A percentile compares a stretch with the other conserved stretches of the same genome.
Evolutionary conservation across 805 yeast species (phyloP).

Genomic region (Candida vartiovaarae): DNA sequence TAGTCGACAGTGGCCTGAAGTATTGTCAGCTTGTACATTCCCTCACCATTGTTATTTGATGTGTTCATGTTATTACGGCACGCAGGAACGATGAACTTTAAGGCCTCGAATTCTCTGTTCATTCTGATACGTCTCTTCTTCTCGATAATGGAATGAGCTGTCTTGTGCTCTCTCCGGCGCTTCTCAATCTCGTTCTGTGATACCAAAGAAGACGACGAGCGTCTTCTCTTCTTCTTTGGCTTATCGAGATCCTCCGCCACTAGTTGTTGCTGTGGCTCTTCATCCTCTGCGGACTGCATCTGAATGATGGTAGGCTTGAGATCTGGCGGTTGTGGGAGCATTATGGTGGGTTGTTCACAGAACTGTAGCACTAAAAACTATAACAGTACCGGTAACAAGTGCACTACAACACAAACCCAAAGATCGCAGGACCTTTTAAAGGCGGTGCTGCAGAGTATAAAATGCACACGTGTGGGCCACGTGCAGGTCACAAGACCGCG

Average conservation of each 20-base stretch:
- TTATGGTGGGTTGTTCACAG: neutral
- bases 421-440: too few species aligned
- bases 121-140: conserved; percentile 71
- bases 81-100: conserved; percentile 72
- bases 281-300: conserved; percentile 24
- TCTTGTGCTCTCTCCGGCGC: conserved; percentile 41
- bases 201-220: conserved; percentile 18
- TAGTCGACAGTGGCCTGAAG: conserved; percentile 80
- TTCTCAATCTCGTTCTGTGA: conserved; percentile 29
- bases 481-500: conserved; percentile 6
- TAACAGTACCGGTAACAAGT: too few species aligned
- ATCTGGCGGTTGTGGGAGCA: conserved; percentile 40
- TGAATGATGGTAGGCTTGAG: conserved; percentile 41
- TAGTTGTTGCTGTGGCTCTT: conserved; percentile 4
- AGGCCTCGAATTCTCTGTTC: conserved; percentile 77
- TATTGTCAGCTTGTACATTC: conserved; percentile 76
- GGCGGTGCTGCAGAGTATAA: too few species aligned
- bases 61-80: conserved; percentile 40
- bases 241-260: conserved; percentile 3
- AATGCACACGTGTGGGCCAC: conserved; percentile 12
- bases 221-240: conserved; percentile 21
- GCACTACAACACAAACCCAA: too few species aligned
- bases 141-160: conserved; percentile 73
- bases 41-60: conserved; percentile 33
- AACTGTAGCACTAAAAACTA: too few species aligned